Evolutionary conservation across 2,329 filamentous ascomycete genomes (phyloP).

Genomic region (Calonectria crousiana): DNA sequence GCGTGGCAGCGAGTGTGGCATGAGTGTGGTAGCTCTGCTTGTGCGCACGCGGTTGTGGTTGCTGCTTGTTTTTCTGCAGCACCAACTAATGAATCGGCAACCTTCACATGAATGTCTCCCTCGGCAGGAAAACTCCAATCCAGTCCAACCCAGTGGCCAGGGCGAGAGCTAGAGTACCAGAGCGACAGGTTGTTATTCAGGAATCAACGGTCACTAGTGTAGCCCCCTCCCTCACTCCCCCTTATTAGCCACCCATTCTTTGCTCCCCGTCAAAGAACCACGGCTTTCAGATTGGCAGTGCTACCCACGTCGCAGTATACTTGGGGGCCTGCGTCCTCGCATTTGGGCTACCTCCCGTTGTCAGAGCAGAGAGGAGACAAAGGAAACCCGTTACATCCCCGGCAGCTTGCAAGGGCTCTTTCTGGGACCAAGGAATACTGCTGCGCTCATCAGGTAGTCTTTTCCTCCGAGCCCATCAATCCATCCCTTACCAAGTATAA

Average conservation of each 20-base stretch:
- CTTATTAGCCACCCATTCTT: slow-evolving; percentile 28
- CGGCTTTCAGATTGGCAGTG: slow-evolving; percentile 11
- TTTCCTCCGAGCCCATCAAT: not conserved
- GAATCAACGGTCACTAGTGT: slow-evolving; percentile 42
- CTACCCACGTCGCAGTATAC: slow-evolving; percentile 1
- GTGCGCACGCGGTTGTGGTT: not conserved
- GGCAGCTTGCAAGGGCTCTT: not conserved
- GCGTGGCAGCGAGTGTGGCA: not conserved
- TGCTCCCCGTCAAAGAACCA: slow-evolving; percentile 5
- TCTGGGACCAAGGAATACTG: not conserved
- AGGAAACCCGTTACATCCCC: slow-evolving; percentile 5
- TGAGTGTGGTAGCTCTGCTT: not conserved
- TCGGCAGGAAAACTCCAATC: not conserved
- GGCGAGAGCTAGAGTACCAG: slow-evolving; percentile 8
- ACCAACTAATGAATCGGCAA: not conserved
- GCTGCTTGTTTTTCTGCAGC: not conserved
- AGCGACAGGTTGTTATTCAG: slow-evolving; percentile 5
- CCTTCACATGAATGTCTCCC: slow-evolving; percentile 2
- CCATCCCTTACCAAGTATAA: slow-evolving; percentile 19
- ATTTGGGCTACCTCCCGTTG: slow-evolving; percentile 25
- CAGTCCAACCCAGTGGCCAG: not conserved
- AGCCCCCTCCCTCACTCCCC: slow-evolving; percentile 21
- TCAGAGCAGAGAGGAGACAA: slow-evolving; percentile 18
- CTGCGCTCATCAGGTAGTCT: not conserved
- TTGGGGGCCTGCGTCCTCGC: not conserved